These are phyloP conservation scores for Chenopodium album DNA, from an alignment of 148 eudicot species.

Conservation along the genomic window DNA sequence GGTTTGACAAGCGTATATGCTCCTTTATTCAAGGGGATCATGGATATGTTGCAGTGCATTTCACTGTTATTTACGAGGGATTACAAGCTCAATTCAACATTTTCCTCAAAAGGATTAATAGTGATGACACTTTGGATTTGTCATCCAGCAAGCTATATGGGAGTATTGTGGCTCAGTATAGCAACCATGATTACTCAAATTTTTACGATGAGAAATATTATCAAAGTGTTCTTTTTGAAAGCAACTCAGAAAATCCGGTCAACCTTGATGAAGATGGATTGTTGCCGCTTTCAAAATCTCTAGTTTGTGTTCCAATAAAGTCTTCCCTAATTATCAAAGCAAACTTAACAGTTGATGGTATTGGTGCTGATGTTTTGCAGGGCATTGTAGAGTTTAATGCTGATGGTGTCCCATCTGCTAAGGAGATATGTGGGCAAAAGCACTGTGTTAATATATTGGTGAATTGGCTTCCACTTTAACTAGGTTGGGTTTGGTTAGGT, in stretches of 20 bases:
- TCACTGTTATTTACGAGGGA: background rate
- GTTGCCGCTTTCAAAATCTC: background rate
- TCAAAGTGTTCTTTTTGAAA: background rate
- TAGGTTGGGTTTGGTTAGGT: too few species aligned
- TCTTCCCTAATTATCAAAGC: background rate
- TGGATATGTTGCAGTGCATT: background rate
- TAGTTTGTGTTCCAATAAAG: background rate
- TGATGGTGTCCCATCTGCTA: background rate
- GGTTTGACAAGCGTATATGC: background rate
- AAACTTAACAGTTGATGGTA: background rate
- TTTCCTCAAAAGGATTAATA: background rate
- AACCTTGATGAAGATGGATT: background rate
- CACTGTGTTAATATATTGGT: background rate
- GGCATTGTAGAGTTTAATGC: background rate
- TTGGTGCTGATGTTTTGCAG: background rate
- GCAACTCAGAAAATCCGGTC: background rate
- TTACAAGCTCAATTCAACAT: background rate
- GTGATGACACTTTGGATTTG: background rate
- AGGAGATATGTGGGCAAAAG: background rate
- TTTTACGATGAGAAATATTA: background rate
- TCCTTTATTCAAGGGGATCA: background rate
- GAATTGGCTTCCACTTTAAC: background rate
- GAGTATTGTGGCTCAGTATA: background rate
- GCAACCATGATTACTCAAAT: background rate
- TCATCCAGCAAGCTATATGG: background rate